Evolutionary conservation across 352 stramenopile species (phyloP), one percentile per base, ranked within the genome.

Genomic region (Lagenidium giganteum): DNA sequence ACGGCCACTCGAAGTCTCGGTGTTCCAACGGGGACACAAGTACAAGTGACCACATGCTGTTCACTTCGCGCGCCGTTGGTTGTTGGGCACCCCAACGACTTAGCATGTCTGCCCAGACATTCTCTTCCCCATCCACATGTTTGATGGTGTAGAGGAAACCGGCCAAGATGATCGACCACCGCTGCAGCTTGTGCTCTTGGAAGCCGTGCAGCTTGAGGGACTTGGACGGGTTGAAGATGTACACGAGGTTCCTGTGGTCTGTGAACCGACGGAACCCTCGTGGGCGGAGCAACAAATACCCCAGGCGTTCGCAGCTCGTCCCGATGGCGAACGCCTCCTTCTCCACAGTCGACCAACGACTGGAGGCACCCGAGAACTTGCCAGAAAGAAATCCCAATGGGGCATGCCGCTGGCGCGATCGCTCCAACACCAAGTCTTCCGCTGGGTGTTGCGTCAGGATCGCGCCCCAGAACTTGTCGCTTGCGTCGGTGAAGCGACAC

Each of bases 81-180:
- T n/a, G n/a, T n/a, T n/a, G 11, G 4, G 36, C 40, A 17, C 53
- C 55, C 52, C 56, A 64, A 8, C 61, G 21, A 2, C 36, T 48
- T 5, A 71, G 44, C 21, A 71, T 38, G 32, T 71, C 57, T 0
- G 39, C 48, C 61, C 61, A 67, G 6, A 58, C 47, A 16, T 71
- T 67, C 1, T 51, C 47, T 2, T 64, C 47, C 1, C 56, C 52
- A 8, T 43, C 5, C 14, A 67, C 34, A 42, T 57, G 46, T 3
- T 64, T 41, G n/a, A 71, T 59, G 13, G 32, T 25, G 24, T 67
- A 70, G 7, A 37, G 39, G 26, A 64, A 67, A 12, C 42, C 42
- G 8, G 27, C 37, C 42, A 67, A 28, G 3, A 33, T 40, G 0
- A 47, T 35, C 4, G 55, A 34, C 61, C 56, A 70, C 2, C 56